These are phyloP conservation scores for Inonotus hispidus DNA, from an alignment of 1,284 basidiomycete species.

Conservation along the genomic window DNA sequence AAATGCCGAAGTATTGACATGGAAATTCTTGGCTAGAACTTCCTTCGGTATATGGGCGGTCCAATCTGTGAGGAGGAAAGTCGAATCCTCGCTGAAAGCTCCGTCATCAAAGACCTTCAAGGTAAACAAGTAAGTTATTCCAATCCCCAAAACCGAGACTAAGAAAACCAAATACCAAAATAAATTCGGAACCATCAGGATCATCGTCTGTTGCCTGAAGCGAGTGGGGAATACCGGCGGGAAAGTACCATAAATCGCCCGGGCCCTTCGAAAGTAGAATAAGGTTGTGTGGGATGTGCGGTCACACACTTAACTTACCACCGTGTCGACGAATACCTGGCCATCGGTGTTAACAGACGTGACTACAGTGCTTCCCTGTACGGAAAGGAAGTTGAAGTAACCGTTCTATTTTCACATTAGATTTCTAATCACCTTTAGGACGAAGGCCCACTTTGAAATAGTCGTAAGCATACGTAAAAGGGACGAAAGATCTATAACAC, in stretches of 20 bases:
- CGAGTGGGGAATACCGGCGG: conserved; percentile 57
- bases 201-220: conserved; percentile 58
- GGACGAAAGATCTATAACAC: conserved; percentile 18
- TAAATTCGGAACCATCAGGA: conserved; percentile 59
- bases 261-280: conserved; percentile 22
- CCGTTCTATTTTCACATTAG: neutral
- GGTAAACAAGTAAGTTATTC: neutral
- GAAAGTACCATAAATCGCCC: conserved; percentile 59
- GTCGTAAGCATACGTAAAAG: conserved; percentile 23
- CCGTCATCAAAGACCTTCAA: conserved; percentile 59
- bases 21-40: conserved; percentile 71
- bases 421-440: conserved; percentile 41
- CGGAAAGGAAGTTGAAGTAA: conserved; percentile 11
- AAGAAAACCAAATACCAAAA: conserved; percentile 42
- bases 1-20: conserved; percentile 48
- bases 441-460: conserved; percentile 53
- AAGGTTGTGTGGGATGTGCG: neutral
- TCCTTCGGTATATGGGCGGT: conserved; percentile 53
- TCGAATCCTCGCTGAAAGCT: conserved; percentile 60
- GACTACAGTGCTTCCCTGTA: conserved; percentile 56
- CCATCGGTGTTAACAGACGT: conserved; percentile 57
- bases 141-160: neutral
- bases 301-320: conserved; percentile 42
- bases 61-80: conserved; percentile 69
- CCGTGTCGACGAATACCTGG: conserved; percentile 54